A percentile compares a stretch with the other conserved stretches of the same genome.
These are phyloP conservation scores for Xylariales sp. DNA, from an alignment of 2,329 filamentous ascomycete genomes.

Conservation along the genomic window DNA sequence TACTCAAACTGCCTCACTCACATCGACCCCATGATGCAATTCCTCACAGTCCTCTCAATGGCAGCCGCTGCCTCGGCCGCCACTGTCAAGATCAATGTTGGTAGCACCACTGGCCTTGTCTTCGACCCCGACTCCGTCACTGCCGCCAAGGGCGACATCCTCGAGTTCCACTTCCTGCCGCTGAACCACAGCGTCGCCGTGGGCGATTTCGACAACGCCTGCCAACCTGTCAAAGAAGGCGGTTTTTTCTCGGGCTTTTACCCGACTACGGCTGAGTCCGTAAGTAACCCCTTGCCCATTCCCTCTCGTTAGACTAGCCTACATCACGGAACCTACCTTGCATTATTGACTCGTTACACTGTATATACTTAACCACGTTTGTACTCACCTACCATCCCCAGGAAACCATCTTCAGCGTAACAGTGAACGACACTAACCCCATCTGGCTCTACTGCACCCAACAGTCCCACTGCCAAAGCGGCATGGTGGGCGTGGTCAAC, in stretches of 20 bases:
- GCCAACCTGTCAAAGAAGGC: slow-evolving; percentile 25
- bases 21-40: no score
- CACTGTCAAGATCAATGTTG: slow-evolving; percentile 9
- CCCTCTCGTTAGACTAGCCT: no score
- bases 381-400: no score
- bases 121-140: slow-evolving; percentile 6
- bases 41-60: not conserved
- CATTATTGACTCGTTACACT: no score
- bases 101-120: not conserved
- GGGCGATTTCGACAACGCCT: slow-evolving; percentile 35
- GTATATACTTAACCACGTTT: no score
- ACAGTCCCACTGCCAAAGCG: no score
- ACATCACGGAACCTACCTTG: no score
- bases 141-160: slow-evolving; percentile 5
- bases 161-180: slow-evolving; percentile 9
- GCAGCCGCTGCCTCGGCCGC: slow-evolving; percentile 1
- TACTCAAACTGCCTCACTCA: no score
- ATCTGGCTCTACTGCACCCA: no score
- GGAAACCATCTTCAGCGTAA: no score
- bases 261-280: slow-evolving; percentile 1
- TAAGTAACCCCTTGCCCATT: slow-evolving; percentile 1
- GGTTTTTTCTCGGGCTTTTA: slow-evolving; percentile 38
- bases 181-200: slow-evolving; percentile 37
- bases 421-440: no score
- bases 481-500: no score